These are phyloP conservation scores for Mycena sp. DNA, from an alignment of 1,284 basidiomycete genomes.

Conservation along the genomic window DNA sequence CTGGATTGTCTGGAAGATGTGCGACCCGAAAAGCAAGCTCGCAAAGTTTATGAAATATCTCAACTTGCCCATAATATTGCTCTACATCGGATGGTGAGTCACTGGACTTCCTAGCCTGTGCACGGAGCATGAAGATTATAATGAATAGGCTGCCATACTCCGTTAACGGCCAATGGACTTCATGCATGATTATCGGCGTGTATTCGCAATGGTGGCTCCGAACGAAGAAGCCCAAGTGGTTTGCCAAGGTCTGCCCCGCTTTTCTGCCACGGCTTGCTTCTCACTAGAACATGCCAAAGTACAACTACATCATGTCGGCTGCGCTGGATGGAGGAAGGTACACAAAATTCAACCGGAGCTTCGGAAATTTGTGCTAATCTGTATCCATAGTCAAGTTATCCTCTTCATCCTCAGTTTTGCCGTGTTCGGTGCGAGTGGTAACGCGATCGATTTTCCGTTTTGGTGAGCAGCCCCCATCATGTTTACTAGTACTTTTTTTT, in stretches of 20 bases:
- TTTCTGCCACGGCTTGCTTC: not conserved
- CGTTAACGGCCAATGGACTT: conserved; percentile 52
- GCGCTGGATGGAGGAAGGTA: conserved; percentile 54
- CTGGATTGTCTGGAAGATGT: conserved; percentile 55
- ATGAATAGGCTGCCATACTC: conserved; percentile 55
- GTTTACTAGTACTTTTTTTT: too few species aligned
- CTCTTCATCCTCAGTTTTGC: conserved; percentile 65
- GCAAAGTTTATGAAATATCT: conserved; percentile 53
- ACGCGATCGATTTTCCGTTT: conserved; percentile 64
- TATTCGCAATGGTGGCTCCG: conserved; percentile 60
- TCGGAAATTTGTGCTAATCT: too few species aligned
- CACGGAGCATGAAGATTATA: not conserved
- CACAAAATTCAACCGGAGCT: not conserved
- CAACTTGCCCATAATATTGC: conserved; percentile 58
- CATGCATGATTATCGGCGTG: conserved; percentile 57
- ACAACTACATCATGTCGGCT: conserved; percentile 56
- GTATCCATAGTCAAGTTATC: conserved; percentile 49
- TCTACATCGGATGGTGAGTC: conserved; percentile 57
- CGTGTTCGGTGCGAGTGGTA: conserved; percentile 72
- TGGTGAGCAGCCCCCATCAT: conserved; percentile 36
- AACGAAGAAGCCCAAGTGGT: conserved; percentile 54
- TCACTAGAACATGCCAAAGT: conserved; percentile 25
- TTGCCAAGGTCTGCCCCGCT: conserved; percentile 51
- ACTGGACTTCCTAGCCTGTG: not conserved
- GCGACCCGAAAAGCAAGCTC: conserved; percentile 41